Base-by-base conservation (phyloP, 108 stramenopile genomes). In the Fragilaria crotonensis region DNA sequence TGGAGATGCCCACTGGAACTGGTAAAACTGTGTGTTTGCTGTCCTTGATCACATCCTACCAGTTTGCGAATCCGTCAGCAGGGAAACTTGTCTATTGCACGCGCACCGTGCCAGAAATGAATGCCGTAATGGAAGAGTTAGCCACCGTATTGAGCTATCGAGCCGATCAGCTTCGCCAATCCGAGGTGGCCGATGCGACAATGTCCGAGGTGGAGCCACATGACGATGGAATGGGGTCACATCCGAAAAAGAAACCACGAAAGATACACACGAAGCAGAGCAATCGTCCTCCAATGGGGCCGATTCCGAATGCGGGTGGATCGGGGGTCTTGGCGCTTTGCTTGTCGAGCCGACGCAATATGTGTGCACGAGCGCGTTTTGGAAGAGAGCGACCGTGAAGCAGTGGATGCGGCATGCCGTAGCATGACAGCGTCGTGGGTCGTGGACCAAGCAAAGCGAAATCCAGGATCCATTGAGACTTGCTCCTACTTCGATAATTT, bases 81-180 rank as follows among this genome's bases (percentile, higher is more conserved):
- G 99, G 99, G 47, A 99, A 99, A 72, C 73, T 99, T 25, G 88
- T 99, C 23, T 99, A 99, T 62, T 98, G 98, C 67, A 99, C 99
- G 7, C 94, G 99, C 26, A 99, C 99, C 2, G 99, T 99, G 25
- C 99, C 99, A 3, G 99, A 99, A 78, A 99, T 99, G 99, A 89
- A 93, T 54, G 82, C 87, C 25, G 96, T 97, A 29, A 92, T 99
- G 80, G 95, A 97, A 71, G 98, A 99, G 64, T 65, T 99, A 55
- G 97, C 87, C 48, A 75, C 84, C 23, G 97, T 99, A 20, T 70
- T 97, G 33, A 73, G 57, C 2, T 97, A 99, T 72, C 71, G 97
- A 9, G 77, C 78, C 28, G 73, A 95, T 50, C 62, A 85, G 45
- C 71, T 97, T 25, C 69, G 79, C 5, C 33, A 68, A 48, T 75